These are phyloP conservation scores for Juglanconis juglandina DNA, from an alignment of 2,329 filamentous ascomycete species.

Conservation along the genomic window DNA sequence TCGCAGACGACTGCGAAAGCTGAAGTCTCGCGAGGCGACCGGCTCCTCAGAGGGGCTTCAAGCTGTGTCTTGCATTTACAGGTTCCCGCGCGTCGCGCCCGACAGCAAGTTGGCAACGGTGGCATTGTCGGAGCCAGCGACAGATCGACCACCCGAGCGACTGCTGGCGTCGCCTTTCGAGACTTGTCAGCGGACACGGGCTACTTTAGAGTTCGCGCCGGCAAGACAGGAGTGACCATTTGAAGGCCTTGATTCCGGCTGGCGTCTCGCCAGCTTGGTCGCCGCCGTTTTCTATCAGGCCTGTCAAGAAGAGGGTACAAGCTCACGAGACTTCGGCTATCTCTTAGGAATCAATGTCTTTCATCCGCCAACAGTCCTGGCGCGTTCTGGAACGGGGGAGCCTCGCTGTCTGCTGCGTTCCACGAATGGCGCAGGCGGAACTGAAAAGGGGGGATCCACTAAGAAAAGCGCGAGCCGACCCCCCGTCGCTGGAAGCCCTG, in stretches of 20 bases:
- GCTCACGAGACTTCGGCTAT: neutral
- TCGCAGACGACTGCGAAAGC: slow-evolving; percentile 10
- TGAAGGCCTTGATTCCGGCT: neutral
- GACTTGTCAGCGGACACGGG: neutral
- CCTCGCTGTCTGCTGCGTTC: neutral
- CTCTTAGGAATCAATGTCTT: neutral
- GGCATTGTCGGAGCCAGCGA: too few species aligned
- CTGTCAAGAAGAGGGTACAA: neutral
- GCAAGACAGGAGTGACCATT: neutral
- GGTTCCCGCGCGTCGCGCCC: slow-evolving; percentile 11
- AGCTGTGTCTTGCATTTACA: slow-evolving; percentile 2
- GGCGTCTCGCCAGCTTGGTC: slow-evolving; percentile 3
- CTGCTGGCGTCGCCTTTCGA: neutral
- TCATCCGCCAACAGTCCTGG: slow-evolving; percentile 2
- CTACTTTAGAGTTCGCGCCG: neutral
- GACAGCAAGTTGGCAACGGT: neutral
- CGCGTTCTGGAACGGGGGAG: slow-evolving; percentile 7
- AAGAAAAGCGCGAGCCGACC: slow-evolving; percentile 12
- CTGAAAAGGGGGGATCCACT: slow-evolving; percentile 12
- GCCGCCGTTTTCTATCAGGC: neutral
- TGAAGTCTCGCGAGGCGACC: slow-evolving; percentile 2
- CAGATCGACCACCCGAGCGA: too few species aligned
- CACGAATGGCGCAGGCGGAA: slow-evolving; percentile 8
- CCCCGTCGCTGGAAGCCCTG: neutral
- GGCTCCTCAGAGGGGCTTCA: slow-evolving; percentile 1